Evolutionary conservation across 108 stramenopile species (phyloP).

Genomic region (Aurantiochytrium sp.): DNA sequence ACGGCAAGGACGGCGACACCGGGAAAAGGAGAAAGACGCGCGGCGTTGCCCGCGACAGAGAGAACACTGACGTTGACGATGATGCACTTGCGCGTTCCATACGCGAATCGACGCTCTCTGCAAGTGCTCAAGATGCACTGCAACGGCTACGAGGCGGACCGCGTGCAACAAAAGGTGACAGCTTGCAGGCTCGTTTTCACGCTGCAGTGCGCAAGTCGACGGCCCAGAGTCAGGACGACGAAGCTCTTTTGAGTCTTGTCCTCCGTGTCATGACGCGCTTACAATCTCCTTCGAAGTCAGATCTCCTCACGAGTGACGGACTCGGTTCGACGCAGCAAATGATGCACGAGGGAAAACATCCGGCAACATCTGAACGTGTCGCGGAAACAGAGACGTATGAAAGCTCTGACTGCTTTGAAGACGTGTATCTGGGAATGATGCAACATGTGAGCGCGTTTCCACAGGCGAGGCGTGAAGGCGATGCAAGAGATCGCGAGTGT

Average conservation of each 20-base stretch:
- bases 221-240: background rate
- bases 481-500: background rate
- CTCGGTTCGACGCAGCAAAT: too few species aligned
- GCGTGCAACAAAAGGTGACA: background rate
- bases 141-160: background rate
- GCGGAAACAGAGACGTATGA: too few species aligned
- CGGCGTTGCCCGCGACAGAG: too few species aligned
- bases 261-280: background rate
- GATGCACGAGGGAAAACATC: too few species aligned
- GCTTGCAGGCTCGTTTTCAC: background rate
- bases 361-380: too few species aligned
- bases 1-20: background rate
- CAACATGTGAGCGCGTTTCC: background rate
- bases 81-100: background rate
- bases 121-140: background rate
- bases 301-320: too few species aligned
- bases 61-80: background rate
- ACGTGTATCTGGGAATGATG: background rate
- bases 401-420: background rate
- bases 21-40: background rate
- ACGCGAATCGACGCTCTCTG: background rate
- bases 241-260: background rate
- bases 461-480: background rate
- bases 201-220: background rate
- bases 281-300: too few species aligned